Conservation (phyloP, 352 stramenopile genomes). For the Peronospora belbahrii region DNA sequence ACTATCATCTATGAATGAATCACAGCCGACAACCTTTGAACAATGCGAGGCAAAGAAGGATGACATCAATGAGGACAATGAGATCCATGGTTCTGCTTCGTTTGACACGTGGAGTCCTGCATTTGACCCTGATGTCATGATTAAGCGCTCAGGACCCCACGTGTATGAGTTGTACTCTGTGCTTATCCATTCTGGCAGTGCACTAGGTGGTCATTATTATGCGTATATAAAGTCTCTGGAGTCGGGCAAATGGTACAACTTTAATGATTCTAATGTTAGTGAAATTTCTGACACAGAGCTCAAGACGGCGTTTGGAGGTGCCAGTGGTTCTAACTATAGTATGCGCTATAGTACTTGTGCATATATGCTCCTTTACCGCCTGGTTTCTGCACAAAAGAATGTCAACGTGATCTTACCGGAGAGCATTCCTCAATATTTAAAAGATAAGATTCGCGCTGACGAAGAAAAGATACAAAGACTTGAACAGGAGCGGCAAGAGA, state of each 20-base stretch:
- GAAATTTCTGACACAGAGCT: conserved; percentile 70
- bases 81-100: conserved; percentile 5
- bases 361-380: conserved; percentile 90
- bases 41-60: conserved; percentile 18
- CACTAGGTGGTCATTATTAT: conserved; percentile 90
- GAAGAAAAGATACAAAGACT: conserved; percentile 47
- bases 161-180: conserved; percentile 91
- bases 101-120: conserved; percentile 65
- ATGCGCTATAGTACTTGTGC: conserved; percentile 71
- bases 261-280: conserved; percentile 81
- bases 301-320: conserved; percentile 65
- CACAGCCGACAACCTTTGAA: conserved; percentile 37
- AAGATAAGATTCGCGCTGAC: conserved; percentile 56
- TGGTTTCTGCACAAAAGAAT: conserved; percentile 62
- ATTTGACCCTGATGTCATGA: conserved; percentile 60
- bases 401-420: conserved; percentile 50
- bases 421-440: conserved; percentile 59
- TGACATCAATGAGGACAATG: conserved; percentile 9
- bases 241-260: conserved; percentile 80
- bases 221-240: conserved; percentile 89
- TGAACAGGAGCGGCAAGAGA: conserved; percentile 61
- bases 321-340: conserved; percentile 44
- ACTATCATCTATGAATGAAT: conserved; percentile 74
- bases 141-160: conserved; percentile 52
- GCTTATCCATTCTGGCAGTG: conserved; percentile 89